A percentile compares a stretch with the other conserved stretches of the same genome.
Conservation (phyloP, 1,139 yeast genomes). For the Debaryomyces nepalensis region DNA sequence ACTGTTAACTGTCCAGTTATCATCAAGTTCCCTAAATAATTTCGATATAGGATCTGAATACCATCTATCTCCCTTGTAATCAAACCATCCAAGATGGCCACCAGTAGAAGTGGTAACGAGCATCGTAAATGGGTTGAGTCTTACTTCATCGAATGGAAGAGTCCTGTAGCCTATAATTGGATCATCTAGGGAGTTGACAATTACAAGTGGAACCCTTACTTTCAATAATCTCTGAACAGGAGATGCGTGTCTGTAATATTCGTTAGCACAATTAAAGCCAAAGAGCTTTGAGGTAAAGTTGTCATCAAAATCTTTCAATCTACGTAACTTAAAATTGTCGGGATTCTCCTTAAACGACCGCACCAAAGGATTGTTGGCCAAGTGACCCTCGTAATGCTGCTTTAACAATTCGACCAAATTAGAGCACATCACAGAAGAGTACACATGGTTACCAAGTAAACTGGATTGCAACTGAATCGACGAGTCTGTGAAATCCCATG, state of each 20-base stretch:
- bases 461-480: constrained; percentile 47
- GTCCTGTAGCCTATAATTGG: constrained; percentile 58
- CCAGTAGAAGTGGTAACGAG: constrained; percentile 76
- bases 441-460: constrained; percentile 49
- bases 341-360: constrained; percentile 40
- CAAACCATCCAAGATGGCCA: constrained; percentile 79
- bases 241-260: constrained; percentile 58
- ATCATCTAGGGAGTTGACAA: constrained; percentile 58
- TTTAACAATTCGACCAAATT: constrained; percentile 50
- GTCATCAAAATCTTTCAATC: constrained; percentile 53
- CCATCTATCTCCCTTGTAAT: constrained; percentile 58
- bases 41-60: constrained; percentile 43
- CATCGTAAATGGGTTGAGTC: constrained; percentile 68
- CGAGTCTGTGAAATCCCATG: constrained; percentile 61
- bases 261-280: constrained; percentile 57
- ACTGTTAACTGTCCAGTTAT: constrained; percentile 28
- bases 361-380: constrained; percentile 31
- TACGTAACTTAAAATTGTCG: constrained; percentile 34
- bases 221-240: constrained; percentile 54
- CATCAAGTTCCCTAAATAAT: constrained; percentile 38
- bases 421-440: constrained; percentile 58
- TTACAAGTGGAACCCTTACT: constrained; percentile 57
- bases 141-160: constrained; percentile 64
- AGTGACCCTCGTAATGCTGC: constrained; percentile 45
- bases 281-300: constrained; percentile 56